Percentiles rank a stretch among this genome's conserved stretches.
Conservation (phyloP, 768 basidiomycete species). For the Strobilomyces dryophilus region DNA sequence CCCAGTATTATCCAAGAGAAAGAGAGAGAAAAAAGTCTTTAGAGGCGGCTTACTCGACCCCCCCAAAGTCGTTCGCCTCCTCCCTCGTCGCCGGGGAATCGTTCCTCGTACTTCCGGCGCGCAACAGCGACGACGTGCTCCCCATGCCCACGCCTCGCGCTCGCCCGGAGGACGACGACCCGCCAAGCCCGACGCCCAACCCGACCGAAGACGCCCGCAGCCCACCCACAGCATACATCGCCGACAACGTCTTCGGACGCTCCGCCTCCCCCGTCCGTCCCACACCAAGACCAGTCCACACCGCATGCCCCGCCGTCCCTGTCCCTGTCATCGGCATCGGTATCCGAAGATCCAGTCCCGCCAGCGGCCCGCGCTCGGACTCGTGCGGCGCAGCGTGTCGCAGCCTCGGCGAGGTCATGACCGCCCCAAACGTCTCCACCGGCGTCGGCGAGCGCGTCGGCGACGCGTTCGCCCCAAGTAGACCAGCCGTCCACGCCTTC, state of each 20-base stretch:
- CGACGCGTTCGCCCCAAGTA: constrained; percentile 38
- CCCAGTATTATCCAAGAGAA: neutral
- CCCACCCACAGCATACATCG: constrained; percentile 65
- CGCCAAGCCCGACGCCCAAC: constrained; percentile 20
- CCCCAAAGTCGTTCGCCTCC: constrained; percentile 11
- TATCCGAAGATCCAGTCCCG: constrained; percentile 47
- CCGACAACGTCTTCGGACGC: constrained; percentile 49
- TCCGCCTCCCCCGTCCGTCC: constrained; percentile 17
- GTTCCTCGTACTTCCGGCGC: neutral
- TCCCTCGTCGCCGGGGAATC: neutral
- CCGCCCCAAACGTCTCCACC: constrained; percentile 63
- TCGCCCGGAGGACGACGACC: constrained; percentile 14
- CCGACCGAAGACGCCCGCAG: constrained; percentile 36
- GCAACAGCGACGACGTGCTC: constrained; percentile 5
- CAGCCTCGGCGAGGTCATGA: constrained; percentile 62
- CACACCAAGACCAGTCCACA: constrained; percentile 14
- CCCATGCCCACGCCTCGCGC: neutral
- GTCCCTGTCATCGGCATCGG: constrained; percentile 49
- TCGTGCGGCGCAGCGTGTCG: constrained; percentile 45
- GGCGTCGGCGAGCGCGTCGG: constrained; percentile 36
- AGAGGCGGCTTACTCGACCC: constrained; percentile 15
- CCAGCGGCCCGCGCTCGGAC: constrained; percentile 33
- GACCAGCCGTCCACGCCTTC: constrained; percentile 56
- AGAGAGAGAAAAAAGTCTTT: too few relatives aligned
- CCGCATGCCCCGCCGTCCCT: neutral